Conservation (phyloP, 1,284 basidiomycete genomes). For the Ceratobasidium sp. region DNA sequence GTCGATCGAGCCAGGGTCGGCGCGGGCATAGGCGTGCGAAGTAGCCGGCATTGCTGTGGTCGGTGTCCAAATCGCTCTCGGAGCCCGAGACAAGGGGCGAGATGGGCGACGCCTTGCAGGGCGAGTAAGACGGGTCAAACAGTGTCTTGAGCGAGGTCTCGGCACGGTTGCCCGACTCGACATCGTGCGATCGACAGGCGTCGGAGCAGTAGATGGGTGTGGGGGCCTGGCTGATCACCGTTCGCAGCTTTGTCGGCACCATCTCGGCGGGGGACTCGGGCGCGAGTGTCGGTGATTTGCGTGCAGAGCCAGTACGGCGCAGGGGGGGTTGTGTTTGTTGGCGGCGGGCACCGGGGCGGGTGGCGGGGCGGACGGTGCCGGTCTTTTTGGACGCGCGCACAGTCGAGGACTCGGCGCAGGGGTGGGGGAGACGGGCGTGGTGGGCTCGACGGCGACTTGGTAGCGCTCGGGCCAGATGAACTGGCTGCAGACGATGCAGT, state of each 20-base stretch:
- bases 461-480: constrained; percentile 39
- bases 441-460: constrained; percentile 11
- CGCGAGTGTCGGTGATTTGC: not conserved
- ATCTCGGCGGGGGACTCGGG: constrained; percentile 28
- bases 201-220: constrained; percentile 82
- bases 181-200: constrained; percentile 58
- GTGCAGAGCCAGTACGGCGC: constrained; percentile 13
- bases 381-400: constrained; percentile 27
- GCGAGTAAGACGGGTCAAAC: constrained; percentile 36
- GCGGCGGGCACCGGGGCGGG: not conserved
- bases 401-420: constrained; percentile 13
- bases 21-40: constrained; percentile 31
- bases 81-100: constrained; percentile 35
- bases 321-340: constrained; percentile 13
- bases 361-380: constrained; percentile 3
- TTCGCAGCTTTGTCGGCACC: constrained; percentile 58
- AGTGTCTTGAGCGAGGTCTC: constrained; percentile 36
- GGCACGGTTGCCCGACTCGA: constrained; percentile 34
- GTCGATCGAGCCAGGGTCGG: constrained; percentile 31
- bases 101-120: constrained; percentile 32
- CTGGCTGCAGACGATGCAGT: constrained; percentile 38
- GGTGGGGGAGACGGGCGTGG: not conserved
- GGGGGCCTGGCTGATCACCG: constrained; percentile 75
- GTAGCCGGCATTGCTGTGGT: constrained; percentile 36
- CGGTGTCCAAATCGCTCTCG: constrained; percentile 37